Base-by-base conservation (phyloP, 495 filamentous ascomycete genomes). In the Lasiosphaeria hispida region DNA sequence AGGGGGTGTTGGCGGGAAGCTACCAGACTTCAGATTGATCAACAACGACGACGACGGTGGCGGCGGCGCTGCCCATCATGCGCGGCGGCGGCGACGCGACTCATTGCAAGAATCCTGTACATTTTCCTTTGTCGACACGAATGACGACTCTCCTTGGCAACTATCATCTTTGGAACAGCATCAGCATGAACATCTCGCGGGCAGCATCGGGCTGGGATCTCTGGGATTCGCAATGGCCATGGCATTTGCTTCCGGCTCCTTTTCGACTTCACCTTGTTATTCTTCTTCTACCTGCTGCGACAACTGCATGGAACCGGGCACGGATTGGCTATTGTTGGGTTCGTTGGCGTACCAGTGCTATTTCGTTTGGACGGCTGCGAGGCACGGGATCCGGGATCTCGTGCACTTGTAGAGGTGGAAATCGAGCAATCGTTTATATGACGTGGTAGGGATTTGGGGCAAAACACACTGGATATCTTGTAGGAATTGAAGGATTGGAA, bases 91-190 rank as follows among this genome's bases (percentile, higher is more conserved):
- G 38, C 38, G 18, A 47, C 43, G 52, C 57, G 23, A 57, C 49
- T 42, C 30, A 64, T 55, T 63, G 66, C 63, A 66, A 64, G 63
- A 61, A 64, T 58, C 50, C 17, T 63, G 63, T 66, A 69, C 59
- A 57, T 35, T 69, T 49, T 63, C 64, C 60, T 67, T 69, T 67
- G 62, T 69, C 51, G 44, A 48, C 40, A 53, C 53, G 45, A 45
- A n/a, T 51, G 48, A 65, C 14, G 49, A 55, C 13, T 59, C 55
- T 54, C 19, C 50, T 49, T 36, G 23, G 19, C 7, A 15, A 38
- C 13, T 34, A 30, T 48, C 51, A 34, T 41, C 38, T 50, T 30
- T 47, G 13, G 18, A 36, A 48, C 53, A 56, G 17, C 19, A 48
- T 37, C 53, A 56, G 11, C 35, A 44, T 50, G 53, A 17, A 15